These are phyloP conservation scores for Macroventuria anomochaeta DNA, from an alignment of 2,329 filamentous ascomycete species.

Conservation along the genomic window DNA sequence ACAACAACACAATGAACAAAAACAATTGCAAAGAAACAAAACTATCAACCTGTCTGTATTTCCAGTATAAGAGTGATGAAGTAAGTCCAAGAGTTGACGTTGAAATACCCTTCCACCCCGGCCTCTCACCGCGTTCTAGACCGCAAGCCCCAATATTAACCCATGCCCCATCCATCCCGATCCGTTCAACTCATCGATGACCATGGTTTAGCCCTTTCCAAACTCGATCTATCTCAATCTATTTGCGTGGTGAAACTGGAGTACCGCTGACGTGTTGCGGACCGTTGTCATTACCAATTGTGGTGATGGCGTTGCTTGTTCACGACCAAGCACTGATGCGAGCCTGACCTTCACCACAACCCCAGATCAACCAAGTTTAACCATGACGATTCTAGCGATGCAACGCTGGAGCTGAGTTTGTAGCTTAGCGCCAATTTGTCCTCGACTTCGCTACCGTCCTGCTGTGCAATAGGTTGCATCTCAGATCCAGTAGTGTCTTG, in stretches of 20 bases:
- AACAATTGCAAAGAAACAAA: slow-evolving; percentile 3
- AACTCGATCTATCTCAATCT: not conserved
- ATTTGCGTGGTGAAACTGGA: not conserved
- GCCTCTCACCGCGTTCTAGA: slow-evolving; percentile 8
- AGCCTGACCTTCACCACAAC: not conserved
- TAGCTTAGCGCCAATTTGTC: not conserved
- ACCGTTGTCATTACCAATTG: not conserved
- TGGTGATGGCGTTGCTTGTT: not conserved
- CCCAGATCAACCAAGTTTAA: not conserved
- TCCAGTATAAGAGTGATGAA: not conserved
- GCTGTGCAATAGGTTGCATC: not conserved
- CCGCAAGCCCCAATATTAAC: slow-evolving; percentile 11
- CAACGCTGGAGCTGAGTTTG: not conserved
- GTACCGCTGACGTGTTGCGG: slow-evolving; percentile 6
- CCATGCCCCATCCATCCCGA: slow-evolving; percentile 3
- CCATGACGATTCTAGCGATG: not conserved
- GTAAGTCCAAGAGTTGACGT: slow-evolving; percentile 1
- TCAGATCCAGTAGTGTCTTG: not conserved
- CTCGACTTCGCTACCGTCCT: not conserved
- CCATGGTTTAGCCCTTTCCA: not conserved
- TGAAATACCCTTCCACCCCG: slow-evolving; percentile 3
- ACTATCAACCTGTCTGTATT: not conserved
- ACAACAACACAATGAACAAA: not conserved
- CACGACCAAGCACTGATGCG: no score
- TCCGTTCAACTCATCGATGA: not conserved